Evolutionary conservation across 2,329 filamentous ascomycete genomes (phyloP).

Genomic region (Phyllosticta citriasiana): DNA sequence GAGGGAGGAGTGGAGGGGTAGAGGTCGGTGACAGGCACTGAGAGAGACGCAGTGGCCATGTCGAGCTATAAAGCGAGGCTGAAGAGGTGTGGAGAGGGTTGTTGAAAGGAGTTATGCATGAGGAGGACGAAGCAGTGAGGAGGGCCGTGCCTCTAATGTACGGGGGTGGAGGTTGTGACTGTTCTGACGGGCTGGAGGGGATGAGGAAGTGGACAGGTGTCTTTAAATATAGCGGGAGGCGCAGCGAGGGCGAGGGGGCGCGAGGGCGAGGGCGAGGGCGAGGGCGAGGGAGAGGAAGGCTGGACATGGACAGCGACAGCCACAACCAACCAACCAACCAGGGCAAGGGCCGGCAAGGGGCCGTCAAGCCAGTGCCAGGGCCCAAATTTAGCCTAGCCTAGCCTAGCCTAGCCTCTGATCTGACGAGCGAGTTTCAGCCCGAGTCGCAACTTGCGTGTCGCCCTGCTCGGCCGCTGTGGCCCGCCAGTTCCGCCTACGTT

Average conservation of each 20-base stretch:
- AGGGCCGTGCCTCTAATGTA: conserved; percentile 9
- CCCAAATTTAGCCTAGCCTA: background rate
- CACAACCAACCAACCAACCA: no score
- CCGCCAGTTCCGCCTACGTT: no score
- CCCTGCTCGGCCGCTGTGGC: background rate
- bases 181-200: background rate
- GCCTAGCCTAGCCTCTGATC: background rate
- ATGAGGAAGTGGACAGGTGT: conserved; percentile 10
- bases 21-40: background rate
- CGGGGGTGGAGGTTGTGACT: background rate
- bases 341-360: background rate
- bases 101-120: background rate
- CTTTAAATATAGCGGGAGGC: conserved; percentile 6
- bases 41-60: background rate
- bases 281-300: background rate
- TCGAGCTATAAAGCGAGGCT: background rate
- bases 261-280: background rate
- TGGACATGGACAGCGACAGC: no score
- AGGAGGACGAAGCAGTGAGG: background rate
- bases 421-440: background rate
- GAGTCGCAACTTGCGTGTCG: background rate
- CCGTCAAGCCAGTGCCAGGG: background rate
- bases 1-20: conserved; percentile 1
- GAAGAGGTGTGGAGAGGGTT: background rate
- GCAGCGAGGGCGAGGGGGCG: background rate